Evolutionary conservation across 1,284 basidiomycete species (phyloP).

Genomic region (Puccinia hordei): DNA sequence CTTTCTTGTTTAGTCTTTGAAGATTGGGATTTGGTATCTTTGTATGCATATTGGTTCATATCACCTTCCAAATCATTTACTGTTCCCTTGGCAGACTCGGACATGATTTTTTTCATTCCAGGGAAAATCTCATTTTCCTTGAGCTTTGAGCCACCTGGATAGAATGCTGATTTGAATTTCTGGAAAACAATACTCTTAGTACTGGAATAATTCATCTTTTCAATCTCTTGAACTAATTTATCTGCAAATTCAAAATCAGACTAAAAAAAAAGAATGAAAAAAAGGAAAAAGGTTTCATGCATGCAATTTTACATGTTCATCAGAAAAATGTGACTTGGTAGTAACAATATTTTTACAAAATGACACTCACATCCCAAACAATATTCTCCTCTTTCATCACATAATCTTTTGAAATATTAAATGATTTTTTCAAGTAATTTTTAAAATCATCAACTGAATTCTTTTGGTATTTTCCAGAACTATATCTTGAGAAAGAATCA

Average conservation of each 20-base stretch:
- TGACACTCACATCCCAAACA: too few relatives aligned
- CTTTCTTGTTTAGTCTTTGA: not conserved
- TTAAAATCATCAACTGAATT: too few relatives aligned
- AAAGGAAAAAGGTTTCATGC: too few relatives aligned
- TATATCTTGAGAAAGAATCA: not conserved
- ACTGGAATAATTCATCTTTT: too few relatives aligned
- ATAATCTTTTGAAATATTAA: too few relatives aligned
- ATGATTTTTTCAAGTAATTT: too few relatives aligned
- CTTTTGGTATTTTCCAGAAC: too few relatives aligned
- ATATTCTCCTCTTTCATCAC: too few relatives aligned
- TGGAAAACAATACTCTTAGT: not conserved
- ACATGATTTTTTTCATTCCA: not conserved
- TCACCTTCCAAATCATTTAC: not conserved
- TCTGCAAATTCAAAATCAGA: not conserved
- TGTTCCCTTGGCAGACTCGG: not conserved
- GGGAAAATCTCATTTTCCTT: too few relatives aligned
- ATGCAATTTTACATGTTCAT: too few relatives aligned
- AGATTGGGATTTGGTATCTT: not conserved
- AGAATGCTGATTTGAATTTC: not conserved
- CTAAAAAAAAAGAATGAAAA: not conserved
- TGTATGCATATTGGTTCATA: not conserved
- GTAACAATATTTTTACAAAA: too few relatives aligned
- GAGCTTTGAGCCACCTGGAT: not conserved
- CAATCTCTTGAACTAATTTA: not conserved
- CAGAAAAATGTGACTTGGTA: too few relatives aligned